Base-by-base conservation (phyloP, 805 yeast species). In the Candida tallmaniae region DNA sequence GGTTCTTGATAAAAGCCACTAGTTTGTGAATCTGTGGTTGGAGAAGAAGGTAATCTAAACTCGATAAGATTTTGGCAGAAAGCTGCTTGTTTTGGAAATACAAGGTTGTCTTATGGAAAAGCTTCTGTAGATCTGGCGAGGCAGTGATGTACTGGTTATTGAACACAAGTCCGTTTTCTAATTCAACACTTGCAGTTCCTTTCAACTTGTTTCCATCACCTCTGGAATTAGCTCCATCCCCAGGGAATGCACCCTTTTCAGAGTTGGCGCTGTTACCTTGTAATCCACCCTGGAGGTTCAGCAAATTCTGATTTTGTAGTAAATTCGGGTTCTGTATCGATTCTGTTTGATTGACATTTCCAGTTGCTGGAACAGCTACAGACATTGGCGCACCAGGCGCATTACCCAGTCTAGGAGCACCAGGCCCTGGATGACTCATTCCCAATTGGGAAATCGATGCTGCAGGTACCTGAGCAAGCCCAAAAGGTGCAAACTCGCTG, bases 81-180 rank as follows among this genome's bases (percentile, higher is more conserved):
- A 61, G 39, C 10, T 43, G 47, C 6, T 48, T 50, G 36, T 59
- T 52, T 35, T 65, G 68, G 37, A 81, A 83, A 52, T 83, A 83
- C 27, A 63, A 65, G 9, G 58, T 51, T 0, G 82, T 74, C 44
- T 70, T 66, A 9, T 49, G 40, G 45, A 70, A 82, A 32, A 73
- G 56, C 8, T 54, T 44, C 36, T 74, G 74, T 34, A 83, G 65
- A 6, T 73, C 78, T 0, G 70, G 61, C 1, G 87, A 77, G 2
- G 87, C 75, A 14, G 77, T 60, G 15, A 83, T 78, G 31, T 70
- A 66, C 36, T 68, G 73, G 29, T 74, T 75, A 34, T 70, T 72
- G 28, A 80, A 57, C 5, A 78, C 47, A 24, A 81, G 58, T 0
- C 88, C 88, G 50, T 80, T 79, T 29, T 82, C 88, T 35, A 80